A percentile compares a stretch with the other conserved stretches of the same genome.
These are phyloP conservation scores for Russula dissimulans DNA, from an alignment of 768 basidiomycete species.

Conservation along the genomic window DNA sequence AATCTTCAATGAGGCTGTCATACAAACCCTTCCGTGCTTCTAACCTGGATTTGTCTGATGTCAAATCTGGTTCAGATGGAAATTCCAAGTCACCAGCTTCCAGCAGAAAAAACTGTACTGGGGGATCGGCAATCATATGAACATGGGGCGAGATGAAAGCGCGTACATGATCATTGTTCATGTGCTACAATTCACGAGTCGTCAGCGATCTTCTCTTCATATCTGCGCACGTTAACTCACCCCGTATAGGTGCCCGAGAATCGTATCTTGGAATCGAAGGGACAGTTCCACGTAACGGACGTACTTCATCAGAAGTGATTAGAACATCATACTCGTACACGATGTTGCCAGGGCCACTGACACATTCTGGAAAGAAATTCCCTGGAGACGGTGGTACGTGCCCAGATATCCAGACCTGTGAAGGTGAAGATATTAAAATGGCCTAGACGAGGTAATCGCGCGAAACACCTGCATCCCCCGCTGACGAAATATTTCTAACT, in stretches of 20 bases:
- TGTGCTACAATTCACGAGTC: conserved; percentile 40
- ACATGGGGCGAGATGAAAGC: conserved; percentile 9
- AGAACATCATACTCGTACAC: conserved; percentile 7
- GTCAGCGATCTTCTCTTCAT: conserved; percentile 25
- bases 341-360: conserved; percentile 32
- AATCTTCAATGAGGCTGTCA: conserved; percentile 55
- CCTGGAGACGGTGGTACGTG: conserved; percentile 80
- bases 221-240: conserved; percentile 36
- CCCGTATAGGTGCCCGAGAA: conserved; percentile 78
- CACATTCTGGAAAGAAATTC: conserved; percentile 82
- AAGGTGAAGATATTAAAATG: conserved; percentile 7
- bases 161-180: conserved; percentile 76
- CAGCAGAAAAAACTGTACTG: conserved; percentile 27
- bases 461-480: conserved; percentile 59
- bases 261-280: conserved; percentile 79
- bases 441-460: background rate
- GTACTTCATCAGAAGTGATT: conserved; percentile 32
- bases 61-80: conserved; percentile 12
- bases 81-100: conserved; percentile 26
- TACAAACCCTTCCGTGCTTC: conserved; percentile 34
- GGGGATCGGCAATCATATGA: background rate
- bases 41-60: conserved; percentile 9
- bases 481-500: conserved; percentile 56
- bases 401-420: conserved; percentile 50
- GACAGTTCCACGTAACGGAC: conserved; percentile 64